Evolutionary conservation across 2,329 filamentous ascomycete species (phyloP).

Genomic region (Epichloe gansuensis): DNA sequence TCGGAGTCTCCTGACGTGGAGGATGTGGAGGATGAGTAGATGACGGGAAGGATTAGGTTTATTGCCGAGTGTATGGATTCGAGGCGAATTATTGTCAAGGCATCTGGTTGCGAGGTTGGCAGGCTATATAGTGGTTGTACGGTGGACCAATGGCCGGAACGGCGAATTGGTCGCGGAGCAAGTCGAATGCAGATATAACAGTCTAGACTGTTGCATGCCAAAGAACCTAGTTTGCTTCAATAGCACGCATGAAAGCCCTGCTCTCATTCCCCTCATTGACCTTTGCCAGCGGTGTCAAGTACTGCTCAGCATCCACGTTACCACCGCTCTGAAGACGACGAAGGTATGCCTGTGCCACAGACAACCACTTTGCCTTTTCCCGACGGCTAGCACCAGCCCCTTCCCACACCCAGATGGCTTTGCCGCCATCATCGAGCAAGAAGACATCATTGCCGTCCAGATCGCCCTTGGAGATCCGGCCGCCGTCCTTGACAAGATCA

Average conservation of each 20-base stretch:
- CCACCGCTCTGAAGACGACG: constrained; percentile 24
- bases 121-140: constrained; percentile 21
- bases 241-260: constrained; percentile 35
- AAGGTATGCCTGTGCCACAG: constrained; percentile 44
- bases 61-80: no score
- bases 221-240: constrained; percentile 17
- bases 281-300: constrained; percentile 42
- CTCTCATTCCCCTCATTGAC: constrained; percentile 45
- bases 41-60: no score
- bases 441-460: constrained; percentile 51
- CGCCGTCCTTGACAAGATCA: constrained; percentile 44
- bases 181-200: no score
- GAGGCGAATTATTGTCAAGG: constrained; percentile 25
- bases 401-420: constrained; percentile 54
- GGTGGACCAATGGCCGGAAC: constrained; percentile 14
- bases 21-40: no score
- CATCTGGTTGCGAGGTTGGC: constrained; percentile 22
- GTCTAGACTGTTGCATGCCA: neutral
- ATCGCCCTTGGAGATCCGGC: constrained; percentile 31
- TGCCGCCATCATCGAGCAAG: constrained; percentile 45
- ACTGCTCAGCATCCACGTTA: constrained; percentile 14
- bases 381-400: constrained; percentile 42
- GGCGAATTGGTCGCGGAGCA: no score
- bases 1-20: no score
- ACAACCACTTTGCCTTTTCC: constrained; percentile 50